Percentiles rank a stretch among this genome's conserved stretches.
Conservation (phyloP, 257 asterid species). For the Gentiana straminea region DNA sequence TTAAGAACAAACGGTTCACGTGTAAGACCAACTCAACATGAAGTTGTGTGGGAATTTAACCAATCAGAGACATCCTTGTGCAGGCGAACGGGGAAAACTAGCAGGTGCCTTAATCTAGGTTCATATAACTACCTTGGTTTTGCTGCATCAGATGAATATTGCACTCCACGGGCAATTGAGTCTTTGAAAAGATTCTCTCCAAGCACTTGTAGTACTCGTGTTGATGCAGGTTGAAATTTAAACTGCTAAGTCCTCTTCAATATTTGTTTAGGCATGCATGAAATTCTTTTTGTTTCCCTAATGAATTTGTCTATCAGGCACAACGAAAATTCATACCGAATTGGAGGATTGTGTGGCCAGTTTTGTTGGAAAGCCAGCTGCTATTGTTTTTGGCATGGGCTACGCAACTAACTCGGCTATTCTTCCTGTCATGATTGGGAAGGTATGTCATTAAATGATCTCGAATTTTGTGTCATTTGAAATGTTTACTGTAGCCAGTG, state of each 20-base stretch:
- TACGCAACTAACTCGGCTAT: conserved; percentile 93
- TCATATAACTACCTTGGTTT: conserved; percentile 97
- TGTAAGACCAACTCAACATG: too few species aligned
- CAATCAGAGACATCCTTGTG: conserved; percentile 12
- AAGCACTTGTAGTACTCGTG: conserved; percentile 94
- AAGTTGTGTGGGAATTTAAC: neutral
- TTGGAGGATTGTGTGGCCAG: conserved; percentile 86
- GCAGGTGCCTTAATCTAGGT: conserved; percentile 89
- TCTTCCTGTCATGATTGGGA: conserved; percentile 76
- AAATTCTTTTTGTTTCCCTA: neutral
- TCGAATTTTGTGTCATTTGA: neutral
- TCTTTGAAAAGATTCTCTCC: conserved; percentile 66
- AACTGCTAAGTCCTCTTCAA: conserved; percentile 7
- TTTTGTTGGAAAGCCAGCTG: conserved; percentile 89
- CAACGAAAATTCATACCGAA: conserved; percentile 66
- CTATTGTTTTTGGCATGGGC: conserved; percentile 96
- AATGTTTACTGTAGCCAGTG: neutral
- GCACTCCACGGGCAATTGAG: conserved; percentile 93
- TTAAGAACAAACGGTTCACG: too few species aligned
- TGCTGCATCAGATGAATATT: conserved; percentile 96
- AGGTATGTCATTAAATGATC: conserved; percentile 39
- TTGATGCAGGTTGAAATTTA: conserved; percentile 71
- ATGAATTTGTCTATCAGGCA: conserved; percentile 39
- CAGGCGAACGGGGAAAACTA: conserved; percentile 66
- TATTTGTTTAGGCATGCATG: neutral